Conservation (phyloP, 2,329 filamentous ascomycete genomes). For the Pseudogymnoascus sp. region DNA sequence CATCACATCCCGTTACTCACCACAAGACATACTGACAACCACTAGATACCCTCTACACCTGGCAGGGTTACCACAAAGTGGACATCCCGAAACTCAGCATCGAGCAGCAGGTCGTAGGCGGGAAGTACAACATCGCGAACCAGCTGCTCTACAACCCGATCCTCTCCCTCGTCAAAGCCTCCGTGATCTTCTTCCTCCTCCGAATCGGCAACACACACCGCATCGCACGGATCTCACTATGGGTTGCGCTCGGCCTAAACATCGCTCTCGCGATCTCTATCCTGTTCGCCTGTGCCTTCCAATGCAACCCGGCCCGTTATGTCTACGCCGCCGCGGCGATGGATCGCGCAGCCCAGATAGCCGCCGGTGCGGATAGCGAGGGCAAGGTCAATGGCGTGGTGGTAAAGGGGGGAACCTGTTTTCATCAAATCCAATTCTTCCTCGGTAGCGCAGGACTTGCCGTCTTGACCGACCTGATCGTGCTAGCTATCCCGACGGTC, state of each 20-base stretch:
- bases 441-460: slow-evolving; percentile 15
- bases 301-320: slow-evolving; percentile 25
- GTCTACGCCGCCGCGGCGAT: slow-evolving; percentile 10
- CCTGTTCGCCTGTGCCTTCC: slow-evolving; percentile 33
- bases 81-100: slow-evolving; percentile 12
- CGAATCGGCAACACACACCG: slow-evolving; percentile 31
- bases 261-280: slow-evolving; percentile 28
- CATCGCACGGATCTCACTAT: slow-evolving; percentile 9
- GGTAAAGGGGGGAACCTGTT: slow-evolving; percentile 15
- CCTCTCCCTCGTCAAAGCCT: slow-evolving; percentile 38
- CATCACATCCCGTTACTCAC: neutral
- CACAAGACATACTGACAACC: neutral
- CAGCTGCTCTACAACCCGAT: slow-evolving; percentile 40
- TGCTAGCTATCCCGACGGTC: slow-evolving; percentile 17
- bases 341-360: slow-evolving; percentile 11
- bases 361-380: slow-evolving; percentile 6
- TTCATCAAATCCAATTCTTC: slow-evolving; percentile 15
- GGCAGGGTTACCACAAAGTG: slow-evolving; percentile 15
- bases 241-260: slow-evolving; percentile 18
- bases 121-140: slow-evolving; percentile 24
- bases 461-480: slow-evolving; percentile 17
- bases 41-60: slow-evolving; percentile 15
- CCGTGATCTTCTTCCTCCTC: slow-evolving; percentile 37
- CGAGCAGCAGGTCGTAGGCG: neutral
- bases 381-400: slow-evolving; percentile 15